A percentile compares a stretch with the other conserved stretches of the same genome.
Conservation (phyloP, 2,329 filamentous ascomycete species). For the Pyrenochaeta sp. region DNA sequence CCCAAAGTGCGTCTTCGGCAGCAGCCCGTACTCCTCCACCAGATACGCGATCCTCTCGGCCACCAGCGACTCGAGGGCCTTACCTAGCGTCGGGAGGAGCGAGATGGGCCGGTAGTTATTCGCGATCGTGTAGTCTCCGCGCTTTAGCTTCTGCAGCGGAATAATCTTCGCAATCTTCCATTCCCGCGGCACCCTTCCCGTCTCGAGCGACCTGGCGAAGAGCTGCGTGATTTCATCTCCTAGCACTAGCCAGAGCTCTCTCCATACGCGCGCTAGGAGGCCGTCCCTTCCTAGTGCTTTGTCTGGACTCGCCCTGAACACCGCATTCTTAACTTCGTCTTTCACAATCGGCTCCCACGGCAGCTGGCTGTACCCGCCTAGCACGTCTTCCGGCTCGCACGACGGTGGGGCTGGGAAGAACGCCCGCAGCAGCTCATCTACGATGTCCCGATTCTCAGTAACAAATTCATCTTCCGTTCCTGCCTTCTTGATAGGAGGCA, state of each 20-base stretch:
- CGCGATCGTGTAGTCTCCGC: conserved; percentile 31
- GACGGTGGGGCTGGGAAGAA: conserved; percentile 18
- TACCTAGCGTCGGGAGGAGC: conserved; percentile 30
- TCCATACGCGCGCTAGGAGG: conserved; percentile 25
- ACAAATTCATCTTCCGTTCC: conserved; percentile 10
- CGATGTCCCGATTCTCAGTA: conserved; percentile 21
- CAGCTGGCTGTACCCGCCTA: conserved; percentile 15
- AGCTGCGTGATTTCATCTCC: conserved; percentile 25
- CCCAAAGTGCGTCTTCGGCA: conserved; percentile 49
- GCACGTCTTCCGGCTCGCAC: conserved; percentile 16
- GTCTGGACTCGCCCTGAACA: conserved; percentile 9
- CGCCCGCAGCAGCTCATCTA: conserved; percentile 18
- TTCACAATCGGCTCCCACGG: conserved; percentile 20
- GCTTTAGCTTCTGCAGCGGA: conserved; percentile 29
- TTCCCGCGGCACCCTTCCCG: conserved; percentile 21
- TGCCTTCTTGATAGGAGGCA: conserved; percentile 17
- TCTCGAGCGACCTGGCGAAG: conserved; percentile 23
- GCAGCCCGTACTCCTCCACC: conserved; percentile 28
- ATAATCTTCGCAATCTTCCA: conserved; percentile 35
- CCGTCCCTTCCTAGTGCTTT: neutral
- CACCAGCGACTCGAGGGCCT: conserved; percentile 24
- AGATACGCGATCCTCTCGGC: conserved; percentile 31
- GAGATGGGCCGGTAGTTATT: conserved; percentile 36
- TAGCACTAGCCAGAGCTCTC: conserved; percentile 28
- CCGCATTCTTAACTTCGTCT: conserved; percentile 19